A percentile compares a stretch with the other conserved stretches of the same genome.
These are phyloP conservation scores for Ehretia macrophylla DNA, from an alignment of 257 asterid species.

Conservation along the genomic window DNA sequence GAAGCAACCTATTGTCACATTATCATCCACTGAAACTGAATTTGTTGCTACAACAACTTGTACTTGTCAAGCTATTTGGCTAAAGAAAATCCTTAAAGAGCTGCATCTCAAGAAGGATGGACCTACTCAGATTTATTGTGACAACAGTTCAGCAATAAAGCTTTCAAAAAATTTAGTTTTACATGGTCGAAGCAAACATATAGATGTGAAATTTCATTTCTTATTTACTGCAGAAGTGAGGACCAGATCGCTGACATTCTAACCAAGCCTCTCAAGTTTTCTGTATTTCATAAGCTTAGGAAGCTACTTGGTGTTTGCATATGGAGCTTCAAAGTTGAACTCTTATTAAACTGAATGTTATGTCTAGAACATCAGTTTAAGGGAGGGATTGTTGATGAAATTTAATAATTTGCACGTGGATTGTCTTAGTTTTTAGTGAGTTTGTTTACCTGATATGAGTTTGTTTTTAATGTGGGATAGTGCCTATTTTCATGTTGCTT, in stretches of 20 bases:
- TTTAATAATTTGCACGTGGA: no score
- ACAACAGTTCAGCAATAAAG: conserved; percentile 12
- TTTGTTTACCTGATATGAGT: no score
- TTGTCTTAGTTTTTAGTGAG: no score
- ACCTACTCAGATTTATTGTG: background rate
- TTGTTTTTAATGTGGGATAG: no score
- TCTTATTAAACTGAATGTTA: no score
- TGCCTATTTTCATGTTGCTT: no score
- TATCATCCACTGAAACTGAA: no score
- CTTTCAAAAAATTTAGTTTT: conserved; percentile 7
- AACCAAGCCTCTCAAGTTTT: conserved; percentile 8
- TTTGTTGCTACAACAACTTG: background rate
- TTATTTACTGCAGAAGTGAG: background rate
- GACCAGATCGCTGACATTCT: conserved; percentile 7
- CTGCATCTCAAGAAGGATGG: background rate
- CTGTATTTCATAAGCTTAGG: background rate
- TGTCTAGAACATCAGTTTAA: background rate
- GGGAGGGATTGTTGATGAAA: background rate
- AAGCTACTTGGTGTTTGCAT: background rate
- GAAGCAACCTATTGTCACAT: no score
- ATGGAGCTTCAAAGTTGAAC: background rate
- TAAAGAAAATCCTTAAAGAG: background rate
- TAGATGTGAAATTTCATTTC: conserved; percentile 13
- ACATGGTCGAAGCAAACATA: conserved; percentile 12
- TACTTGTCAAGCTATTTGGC: conserved; percentile 3